Percentiles rank a stretch among this genome's conserved stretches.
Conservation (phyloP, 805 yeast genomes). For the Metschnikowia lochheadii region DNA sequence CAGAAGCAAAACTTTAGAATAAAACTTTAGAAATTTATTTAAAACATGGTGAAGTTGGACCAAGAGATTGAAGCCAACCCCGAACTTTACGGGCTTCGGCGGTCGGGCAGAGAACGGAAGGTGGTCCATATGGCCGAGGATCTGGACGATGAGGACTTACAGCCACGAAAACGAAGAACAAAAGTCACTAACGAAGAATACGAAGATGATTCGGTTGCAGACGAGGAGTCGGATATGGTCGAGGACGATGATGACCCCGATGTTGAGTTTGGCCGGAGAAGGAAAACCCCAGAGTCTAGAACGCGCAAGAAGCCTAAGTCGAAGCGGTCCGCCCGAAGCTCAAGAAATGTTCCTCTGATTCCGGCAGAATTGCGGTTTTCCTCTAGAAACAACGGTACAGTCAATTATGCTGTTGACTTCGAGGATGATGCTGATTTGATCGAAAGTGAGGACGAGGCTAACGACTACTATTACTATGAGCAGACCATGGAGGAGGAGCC, state of each 20-base stretch:
- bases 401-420: constrained; percentile 73
- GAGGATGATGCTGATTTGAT: constrained; percentile 53
- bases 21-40: not conserved
- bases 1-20: not conserved
- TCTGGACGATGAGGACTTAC: constrained; percentile 31
- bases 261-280: constrained; percentile 18
- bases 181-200: constrained; percentile 13
- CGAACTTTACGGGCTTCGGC: constrained; percentile 76
- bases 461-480: constrained; percentile 32
- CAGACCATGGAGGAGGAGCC: constrained; percentile 32
- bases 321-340: constrained; percentile 7
- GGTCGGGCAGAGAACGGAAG: constrained; percentile 63
- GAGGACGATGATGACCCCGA: constrained; percentile 21
- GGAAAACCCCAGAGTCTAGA: constrained; percentile 14
- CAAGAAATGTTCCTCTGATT: constrained; percentile 20
- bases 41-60: constrained; percentile 12
- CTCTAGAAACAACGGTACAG: constrained; percentile 60
- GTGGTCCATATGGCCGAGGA: constrained; percentile 31
- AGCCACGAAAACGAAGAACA: constrained; percentile 13
- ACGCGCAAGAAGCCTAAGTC: constrained; percentile 12
- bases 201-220: constrained; percentile 13
- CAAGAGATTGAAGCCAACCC: constrained; percentile 46
- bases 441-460: constrained; percentile 39
- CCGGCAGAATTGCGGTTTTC: constrained; percentile 65
- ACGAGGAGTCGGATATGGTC: constrained; percentile 13